Percentiles rank a stretch among this genome's conserved stretches.
Evolutionary conservation across 1,139 yeast genomes (phyloP).

Genomic region (Yamadazyma membranifaciens): DNA sequence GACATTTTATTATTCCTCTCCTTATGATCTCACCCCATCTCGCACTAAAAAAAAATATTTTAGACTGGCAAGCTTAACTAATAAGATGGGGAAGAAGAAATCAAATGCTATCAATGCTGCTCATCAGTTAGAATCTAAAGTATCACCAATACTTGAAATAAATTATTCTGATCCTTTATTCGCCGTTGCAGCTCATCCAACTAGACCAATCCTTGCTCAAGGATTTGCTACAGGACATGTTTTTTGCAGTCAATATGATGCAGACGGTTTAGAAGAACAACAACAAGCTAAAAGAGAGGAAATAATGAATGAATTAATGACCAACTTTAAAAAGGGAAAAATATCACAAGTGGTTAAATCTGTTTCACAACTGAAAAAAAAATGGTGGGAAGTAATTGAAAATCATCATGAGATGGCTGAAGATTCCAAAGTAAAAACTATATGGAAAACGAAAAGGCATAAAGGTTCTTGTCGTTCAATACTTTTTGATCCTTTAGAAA

Average conservation of each 20-base stretch:
- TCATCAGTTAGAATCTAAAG: conserved; percentile 33
- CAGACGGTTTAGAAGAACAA: conserved; percentile 36
- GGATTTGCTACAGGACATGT: conserved; percentile 84
- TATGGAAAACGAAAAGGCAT: conserved; percentile 89
- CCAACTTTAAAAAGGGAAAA: conserved; percentile 29
- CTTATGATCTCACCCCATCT: neutral
- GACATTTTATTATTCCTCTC: neutral
- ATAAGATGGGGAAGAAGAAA: conserved; percentile 26
- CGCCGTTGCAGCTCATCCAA: conserved; percentile 79
- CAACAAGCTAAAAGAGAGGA: conserved; percentile 24
- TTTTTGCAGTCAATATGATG: conserved; percentile 55
- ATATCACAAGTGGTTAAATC: conserved; percentile 27
- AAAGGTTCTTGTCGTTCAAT: conserved; percentile 84
- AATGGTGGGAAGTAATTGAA: conserved; percentile 50
- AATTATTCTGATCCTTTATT: conserved; percentile 64
- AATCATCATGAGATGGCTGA: conserved; percentile 31
- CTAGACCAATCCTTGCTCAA: conserved; percentile 57
- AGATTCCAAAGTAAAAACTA: conserved; percentile 32
- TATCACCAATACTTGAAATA: conserved; percentile 53
- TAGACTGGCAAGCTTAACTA: neutral
- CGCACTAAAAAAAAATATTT: neutral
- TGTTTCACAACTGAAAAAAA: conserved; percentile 38
- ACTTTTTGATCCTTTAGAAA: conserved; percentile 55
- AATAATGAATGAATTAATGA: conserved; percentile 19
- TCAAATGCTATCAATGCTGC: conserved; percentile 30